phyloP scores from a whole-genome alignment of 768 basidiomycete genomes.

The Boletus subcaerulescens region DNA sequence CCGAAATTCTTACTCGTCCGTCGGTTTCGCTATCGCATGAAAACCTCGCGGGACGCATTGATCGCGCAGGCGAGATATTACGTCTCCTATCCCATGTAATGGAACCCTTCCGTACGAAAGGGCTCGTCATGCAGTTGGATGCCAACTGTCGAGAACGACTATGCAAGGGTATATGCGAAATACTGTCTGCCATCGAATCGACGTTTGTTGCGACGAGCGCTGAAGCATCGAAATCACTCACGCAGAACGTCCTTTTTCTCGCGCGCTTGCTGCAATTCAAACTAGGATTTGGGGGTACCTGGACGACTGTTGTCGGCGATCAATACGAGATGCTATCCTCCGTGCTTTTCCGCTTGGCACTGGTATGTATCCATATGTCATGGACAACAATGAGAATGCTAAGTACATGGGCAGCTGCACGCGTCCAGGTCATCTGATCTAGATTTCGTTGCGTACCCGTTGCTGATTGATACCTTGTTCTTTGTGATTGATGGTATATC shows the following conservation, averaged over 20 bases:
- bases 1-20: constrained; percentile 46
- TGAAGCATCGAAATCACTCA: constrained; percentile 26
- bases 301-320: constrained; percentile 52
- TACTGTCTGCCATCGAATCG: constrained; percentile 42
- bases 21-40: constrained; percentile 24
- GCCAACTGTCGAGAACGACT: constrained; percentile 54
- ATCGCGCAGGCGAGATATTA: constrained; percentile 62
- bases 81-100: constrained; percentile 68
- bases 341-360: constrained; percentile 45
- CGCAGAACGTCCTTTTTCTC: constrained; percentile 51
- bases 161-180: constrained; percentile 45
- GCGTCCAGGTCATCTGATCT: constrained; percentile 46
- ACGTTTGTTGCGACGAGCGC: constrained; percentile 28
- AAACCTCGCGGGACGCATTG: constrained; percentile 40
- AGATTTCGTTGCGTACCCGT: constrained; percentile 56
- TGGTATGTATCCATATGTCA: constrained; percentile 40
- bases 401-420: constrained; percentile 42
- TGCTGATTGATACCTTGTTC: constrained; percentile 71
- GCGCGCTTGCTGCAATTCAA: constrained; percentile 71
- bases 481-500: constrained; percentile 69
- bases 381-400: constrained; percentile 4
- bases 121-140: constrained; percentile 48
- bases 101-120: constrained; percentile 54
- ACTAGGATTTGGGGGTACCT: constrained; percentile 58
- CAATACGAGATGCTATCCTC: constrained; percentile 40